Percentiles rank a stretch among this genome's conserved stretches.
Evolutionary conservation across 2,329 filamentous ascomycete species (phyloP).

Genomic region (Fusarium neocosmosporiellum): DNA sequence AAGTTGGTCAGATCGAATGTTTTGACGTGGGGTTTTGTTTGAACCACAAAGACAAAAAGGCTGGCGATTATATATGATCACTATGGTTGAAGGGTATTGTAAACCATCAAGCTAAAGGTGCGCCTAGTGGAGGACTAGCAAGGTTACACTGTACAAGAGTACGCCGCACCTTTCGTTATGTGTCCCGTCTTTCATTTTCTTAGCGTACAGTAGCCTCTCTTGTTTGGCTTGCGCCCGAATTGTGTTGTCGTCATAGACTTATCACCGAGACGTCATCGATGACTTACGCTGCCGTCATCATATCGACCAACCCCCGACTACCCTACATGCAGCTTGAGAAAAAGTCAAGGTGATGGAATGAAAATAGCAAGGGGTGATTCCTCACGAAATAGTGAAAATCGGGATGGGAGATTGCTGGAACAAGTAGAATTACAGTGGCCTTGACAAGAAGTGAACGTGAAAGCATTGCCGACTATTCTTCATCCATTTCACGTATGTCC

Average conservation of each 20-base stretch:
- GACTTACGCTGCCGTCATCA: background rate
- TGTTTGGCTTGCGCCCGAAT: background rate
- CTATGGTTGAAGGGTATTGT: background rate
- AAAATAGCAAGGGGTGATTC: background rate
- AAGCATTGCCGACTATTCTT: background rate
- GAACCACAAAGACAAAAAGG: background rate
- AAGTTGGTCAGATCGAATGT: background rate
- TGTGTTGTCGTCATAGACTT: background rate
- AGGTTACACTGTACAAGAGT: background rate
- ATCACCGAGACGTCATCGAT: background rate
- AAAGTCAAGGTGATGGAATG: background rate
- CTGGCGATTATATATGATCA: background rate
- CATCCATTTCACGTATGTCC: background rate
- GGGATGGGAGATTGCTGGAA: background rate
- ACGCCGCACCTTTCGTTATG: background rate
- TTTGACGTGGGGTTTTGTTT: background rate
- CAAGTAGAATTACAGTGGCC: background rate
- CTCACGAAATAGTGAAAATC: background rate
- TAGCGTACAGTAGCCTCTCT: background rate
- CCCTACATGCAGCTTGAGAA: background rate
- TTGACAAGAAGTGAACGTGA: background rate
- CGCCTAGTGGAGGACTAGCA: too few relatives aligned
- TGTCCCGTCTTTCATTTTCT: background rate
- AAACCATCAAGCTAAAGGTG: too few relatives aligned
- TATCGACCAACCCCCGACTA: background rate